Conservation (phyloP, 441 rosid genomes). For the Viola pubescens region DNA sequence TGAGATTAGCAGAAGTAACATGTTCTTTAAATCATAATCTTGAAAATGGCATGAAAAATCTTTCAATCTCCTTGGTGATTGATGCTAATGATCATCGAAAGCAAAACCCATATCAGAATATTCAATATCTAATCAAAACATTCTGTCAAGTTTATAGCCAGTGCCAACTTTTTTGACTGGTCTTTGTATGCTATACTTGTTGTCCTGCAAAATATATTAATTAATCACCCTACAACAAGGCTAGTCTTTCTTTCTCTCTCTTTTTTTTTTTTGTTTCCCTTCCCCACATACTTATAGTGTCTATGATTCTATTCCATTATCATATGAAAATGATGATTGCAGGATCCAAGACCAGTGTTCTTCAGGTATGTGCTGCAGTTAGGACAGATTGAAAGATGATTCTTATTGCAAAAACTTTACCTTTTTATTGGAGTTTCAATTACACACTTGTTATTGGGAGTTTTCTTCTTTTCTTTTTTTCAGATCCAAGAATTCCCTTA, state of each 20-base stretch:
- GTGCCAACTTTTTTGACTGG: constrained; percentile 38
- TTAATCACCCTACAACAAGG: background rate
- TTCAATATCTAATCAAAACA: constrained; percentile 19
- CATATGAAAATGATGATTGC: constrained; percentile 24
- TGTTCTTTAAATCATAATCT: too few species aligned
- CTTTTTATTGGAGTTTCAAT: constrained; percentile 22
- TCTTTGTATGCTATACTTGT: constrained; percentile 14
- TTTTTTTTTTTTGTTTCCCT: background rate
- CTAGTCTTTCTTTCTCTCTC: background rate
- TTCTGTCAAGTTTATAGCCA: constrained; percentile 19
- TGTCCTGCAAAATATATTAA: constrained; percentile 3
- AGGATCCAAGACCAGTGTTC: constrained; percentile 29
- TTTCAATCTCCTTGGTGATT: constrained; percentile 11
- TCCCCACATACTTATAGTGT: too few species aligned
- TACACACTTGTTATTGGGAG: constrained; percentile 43
- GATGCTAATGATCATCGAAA: constrained; percentile 25
- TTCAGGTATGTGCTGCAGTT: constrained; percentile 11
- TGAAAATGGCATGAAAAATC: too few species aligned
- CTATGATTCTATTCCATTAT: constrained; percentile 8
- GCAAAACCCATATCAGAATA: constrained; percentile 22
- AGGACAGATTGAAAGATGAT: constrained; percentile 11
- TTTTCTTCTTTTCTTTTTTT: constrained; percentile 3
- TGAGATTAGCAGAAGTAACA: too few species aligned
- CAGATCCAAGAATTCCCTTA: constrained; percentile 58
- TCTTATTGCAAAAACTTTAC: constrained; percentile 7